Conservation (phyloP, 371 early-diverging fungal species). For the Rhizopus arrhizus region DNA sequence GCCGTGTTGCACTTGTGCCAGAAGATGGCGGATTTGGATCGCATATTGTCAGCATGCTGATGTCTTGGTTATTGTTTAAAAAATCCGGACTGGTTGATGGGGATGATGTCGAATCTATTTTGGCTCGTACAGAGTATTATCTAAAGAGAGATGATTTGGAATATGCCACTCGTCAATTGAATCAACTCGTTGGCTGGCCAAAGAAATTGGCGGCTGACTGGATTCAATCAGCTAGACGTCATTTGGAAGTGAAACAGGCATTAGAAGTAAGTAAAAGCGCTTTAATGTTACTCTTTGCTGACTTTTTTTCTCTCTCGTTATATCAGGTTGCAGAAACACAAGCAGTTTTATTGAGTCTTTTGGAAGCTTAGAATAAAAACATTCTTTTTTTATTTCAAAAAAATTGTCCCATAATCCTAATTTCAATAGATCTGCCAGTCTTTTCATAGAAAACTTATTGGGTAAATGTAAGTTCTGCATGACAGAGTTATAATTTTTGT, state of each 20-base stretch:
- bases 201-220: constrained; percentile 84
- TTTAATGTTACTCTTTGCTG: neutral
- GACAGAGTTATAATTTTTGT: neutral
- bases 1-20: constrained; percentile 80
- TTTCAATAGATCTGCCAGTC: neutral
- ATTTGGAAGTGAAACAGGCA: constrained; percentile 87
- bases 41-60: constrained; percentile 66
- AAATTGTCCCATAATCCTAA: neutral
- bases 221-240: constrained; percentile 75
- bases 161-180: constrained; percentile 82
- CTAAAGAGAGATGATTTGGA: constrained; percentile 79
- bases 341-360: constrained; percentile 61
- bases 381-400: neutral
- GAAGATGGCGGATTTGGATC: constrained; percentile 81
- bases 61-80: constrained; percentile 76
- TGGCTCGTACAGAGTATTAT: constrained; percentile 76
- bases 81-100: constrained; percentile 86
- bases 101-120: constrained; percentile 79
- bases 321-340: constrained; percentile 63
- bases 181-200: constrained; percentile 90
- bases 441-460: neutral
- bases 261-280: constrained; percentile 68
- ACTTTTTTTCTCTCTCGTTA: neutral
- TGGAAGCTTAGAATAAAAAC: constrained; percentile 38
- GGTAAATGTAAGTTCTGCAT: constrained; percentile 1